These are phyloP conservation scores for Xylaria venustula DNA, from an alignment of 495 filamentous ascomycete genomes.

Conservation along the genomic window DNA sequence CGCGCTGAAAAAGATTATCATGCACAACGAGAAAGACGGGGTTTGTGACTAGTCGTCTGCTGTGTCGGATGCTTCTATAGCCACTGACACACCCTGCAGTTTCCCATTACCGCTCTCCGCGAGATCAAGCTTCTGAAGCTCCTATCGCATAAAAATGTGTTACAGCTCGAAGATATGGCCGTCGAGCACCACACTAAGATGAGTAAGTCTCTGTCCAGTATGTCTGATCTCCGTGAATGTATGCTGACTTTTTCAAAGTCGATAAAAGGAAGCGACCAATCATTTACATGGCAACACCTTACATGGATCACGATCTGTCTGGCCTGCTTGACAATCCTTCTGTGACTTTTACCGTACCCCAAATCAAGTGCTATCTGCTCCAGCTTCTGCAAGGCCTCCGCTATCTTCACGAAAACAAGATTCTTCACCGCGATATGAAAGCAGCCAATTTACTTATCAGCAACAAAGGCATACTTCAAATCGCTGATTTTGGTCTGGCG, in stretches of 20 bases:
- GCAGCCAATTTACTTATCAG: conserved; percentile 96
- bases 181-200: conserved; percentile 72
- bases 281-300: conserved; percentile 98
- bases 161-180: conserved; percentile 92
- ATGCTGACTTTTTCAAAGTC: conserved; percentile 33
- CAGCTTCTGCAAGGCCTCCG: conserved; percentile 86
- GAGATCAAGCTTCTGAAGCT: conserved; percentile 97
- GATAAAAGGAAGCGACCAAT: conserved; percentile 81
- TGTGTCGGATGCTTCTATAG: background rate
- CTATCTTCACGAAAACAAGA: conserved; percentile 87
- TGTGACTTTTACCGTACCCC: conserved; percentile 78
- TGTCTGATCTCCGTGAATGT: background rate
- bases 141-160: conserved; percentile 82
- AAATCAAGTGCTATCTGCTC: conserved; percentile 97
- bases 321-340: conserved; percentile 92
- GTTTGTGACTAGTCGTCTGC: conserved; percentile 42
- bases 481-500: conserved; percentile 95
- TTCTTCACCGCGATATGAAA: conserved; percentile 98
- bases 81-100: conserved; percentile 38
- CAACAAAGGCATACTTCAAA: conserved; percentile 90
- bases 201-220: conserved; percentile 40
- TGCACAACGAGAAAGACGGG: conserved; percentile 83
- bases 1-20: conserved; percentile 92
- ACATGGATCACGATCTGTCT: conserved; percentile 98
- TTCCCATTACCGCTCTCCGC: conserved; percentile 75